Percentiles rank a stretch among this genome's conserved stretches.
Conservation (phyloP, 108 stramenopile genomes). For the Aurantiochytrium sp. region DNA sequence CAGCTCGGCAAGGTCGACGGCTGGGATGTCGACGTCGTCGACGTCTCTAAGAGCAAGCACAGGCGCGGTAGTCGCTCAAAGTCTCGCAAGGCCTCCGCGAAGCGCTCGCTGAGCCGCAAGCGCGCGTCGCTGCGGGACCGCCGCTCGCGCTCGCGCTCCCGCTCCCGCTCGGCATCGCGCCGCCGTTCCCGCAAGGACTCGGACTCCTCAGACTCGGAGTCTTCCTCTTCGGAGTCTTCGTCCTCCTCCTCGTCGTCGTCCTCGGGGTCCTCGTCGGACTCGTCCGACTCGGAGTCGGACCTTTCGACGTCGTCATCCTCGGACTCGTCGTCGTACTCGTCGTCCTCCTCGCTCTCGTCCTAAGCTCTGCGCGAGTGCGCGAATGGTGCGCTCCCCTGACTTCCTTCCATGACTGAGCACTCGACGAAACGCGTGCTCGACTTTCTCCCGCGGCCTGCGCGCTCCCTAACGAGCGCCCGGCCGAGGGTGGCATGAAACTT, state of each 20-base stretch:
- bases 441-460: too few relatives aligned
- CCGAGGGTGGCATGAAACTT: too few relatives aligned
- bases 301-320: not conserved
- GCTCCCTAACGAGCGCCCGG: too few relatives aligned
- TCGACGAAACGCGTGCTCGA: too few relatives aligned
- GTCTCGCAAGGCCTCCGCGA: not conserved
- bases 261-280: not conserved
- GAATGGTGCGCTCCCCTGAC: too few relatives aligned
- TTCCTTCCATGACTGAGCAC: too few relatives aligned
- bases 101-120: not conserved
- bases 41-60: not conserved
- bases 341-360: not conserved
- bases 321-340: not conserved
- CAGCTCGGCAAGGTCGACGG: not conserved
- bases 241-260: not conserved
- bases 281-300: not conserved
- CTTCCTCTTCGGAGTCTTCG: not conserved
- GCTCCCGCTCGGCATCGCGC: not conserved
- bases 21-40: not conserved
- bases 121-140: not conserved
- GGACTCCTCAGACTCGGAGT: not conserved
- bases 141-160: not conserved
- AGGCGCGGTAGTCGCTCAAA: not conserved
- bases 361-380: too few relatives aligned
- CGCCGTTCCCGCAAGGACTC: not conserved